These are phyloP conservation scores for Fusarium anguioides DNA, from an alignment of 2,329 filamentous ascomycete genomes.

Conservation along the genomic window DNA sequence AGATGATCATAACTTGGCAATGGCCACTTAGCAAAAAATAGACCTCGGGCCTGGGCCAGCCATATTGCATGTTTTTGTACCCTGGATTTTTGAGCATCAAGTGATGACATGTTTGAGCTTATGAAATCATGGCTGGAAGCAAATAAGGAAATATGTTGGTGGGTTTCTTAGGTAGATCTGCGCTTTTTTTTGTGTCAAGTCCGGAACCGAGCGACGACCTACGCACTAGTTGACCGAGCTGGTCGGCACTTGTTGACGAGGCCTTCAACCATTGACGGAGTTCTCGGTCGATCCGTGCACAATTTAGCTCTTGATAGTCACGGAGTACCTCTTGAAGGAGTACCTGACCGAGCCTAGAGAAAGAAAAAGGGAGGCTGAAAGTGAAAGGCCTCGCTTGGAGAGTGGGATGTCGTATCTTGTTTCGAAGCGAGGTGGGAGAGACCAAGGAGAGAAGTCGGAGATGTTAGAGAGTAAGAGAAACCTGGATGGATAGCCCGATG, in stretches of 20 bases:
- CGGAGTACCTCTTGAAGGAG: constrained; percentile 30
- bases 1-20: constrained; percentile 13
- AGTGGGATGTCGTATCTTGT: constrained; percentile 23
- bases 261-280: constrained; percentile 16
- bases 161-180: not conserved
- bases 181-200: constrained; percentile 13
- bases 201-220: constrained; percentile 7
- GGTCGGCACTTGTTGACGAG: constrained; percentile 38
- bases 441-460: not conserved
- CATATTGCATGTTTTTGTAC: constrained; percentile 18
- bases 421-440: constrained; percentile 29
- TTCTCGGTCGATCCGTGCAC: constrained; percentile 34
- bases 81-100: constrained; percentile 10
- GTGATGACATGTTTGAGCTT: constrained; percentile 34
- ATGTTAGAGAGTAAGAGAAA: constrained; percentile 6
- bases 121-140: constrained; percentile 5
- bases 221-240: constrained; percentile 23
- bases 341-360: constrained; percentile 27
- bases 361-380: constrained; percentile 35
- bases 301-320: constrained; percentile 24
- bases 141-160: constrained; percentile 1
- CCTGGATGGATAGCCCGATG: constrained; percentile 6
- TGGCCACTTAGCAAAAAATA: constrained; percentile 10
- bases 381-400: constrained; percentile 30
- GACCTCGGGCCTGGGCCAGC: constrained; percentile 31